A percentile compares a stretch with the other conserved stretches of the same genome.
Evolutionary conservation across 495 filamentous ascomycete species (phyloP).

Genomic region (Schizothecium vesticola): DNA sequence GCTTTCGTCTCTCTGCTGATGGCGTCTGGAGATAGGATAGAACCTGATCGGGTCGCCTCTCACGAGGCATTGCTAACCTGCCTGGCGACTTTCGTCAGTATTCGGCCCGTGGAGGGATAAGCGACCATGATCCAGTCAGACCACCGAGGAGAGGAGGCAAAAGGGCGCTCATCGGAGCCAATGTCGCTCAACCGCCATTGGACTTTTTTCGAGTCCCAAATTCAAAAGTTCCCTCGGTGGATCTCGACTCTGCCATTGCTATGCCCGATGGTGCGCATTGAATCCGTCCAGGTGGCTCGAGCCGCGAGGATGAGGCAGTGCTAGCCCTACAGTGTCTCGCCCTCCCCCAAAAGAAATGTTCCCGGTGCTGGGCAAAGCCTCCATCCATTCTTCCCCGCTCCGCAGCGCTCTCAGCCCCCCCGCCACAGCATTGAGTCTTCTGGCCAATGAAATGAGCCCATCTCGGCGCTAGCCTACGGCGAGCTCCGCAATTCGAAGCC

Average conservation of each 20-base stretch:
- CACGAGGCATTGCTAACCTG: background rate
- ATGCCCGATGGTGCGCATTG: background rate
- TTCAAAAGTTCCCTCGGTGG: no score
- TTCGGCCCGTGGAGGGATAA: background rate
- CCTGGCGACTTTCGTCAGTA: background rate
- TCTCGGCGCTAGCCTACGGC: background rate
- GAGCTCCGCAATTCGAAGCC: background rate
- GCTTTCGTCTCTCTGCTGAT: no score
- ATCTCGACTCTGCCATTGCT: background rate
- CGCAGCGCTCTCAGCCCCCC: background rate
- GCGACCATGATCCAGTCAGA: no score
- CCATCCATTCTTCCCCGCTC: background rate
- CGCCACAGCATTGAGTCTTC: background rate
- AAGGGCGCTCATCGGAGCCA: background rate
- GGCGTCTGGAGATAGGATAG: background rate
- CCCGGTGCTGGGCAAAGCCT: background rate
- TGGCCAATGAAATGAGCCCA: background rate
- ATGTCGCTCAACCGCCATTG: background rate
- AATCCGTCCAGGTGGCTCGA: background rate
- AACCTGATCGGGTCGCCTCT: no score
- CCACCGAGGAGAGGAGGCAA: background rate
- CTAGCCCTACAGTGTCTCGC: conserved; percentile 2
- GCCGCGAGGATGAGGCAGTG: background rate
- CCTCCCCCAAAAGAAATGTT: no score
- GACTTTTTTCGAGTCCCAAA: background rate